A percentile compares a stretch with the other conserved stretches of the same genome.
Evolutionary conservation across 164 flowering plant genomes (phyloP).

Genomic region (Umbilicus rupestris): DNA sequence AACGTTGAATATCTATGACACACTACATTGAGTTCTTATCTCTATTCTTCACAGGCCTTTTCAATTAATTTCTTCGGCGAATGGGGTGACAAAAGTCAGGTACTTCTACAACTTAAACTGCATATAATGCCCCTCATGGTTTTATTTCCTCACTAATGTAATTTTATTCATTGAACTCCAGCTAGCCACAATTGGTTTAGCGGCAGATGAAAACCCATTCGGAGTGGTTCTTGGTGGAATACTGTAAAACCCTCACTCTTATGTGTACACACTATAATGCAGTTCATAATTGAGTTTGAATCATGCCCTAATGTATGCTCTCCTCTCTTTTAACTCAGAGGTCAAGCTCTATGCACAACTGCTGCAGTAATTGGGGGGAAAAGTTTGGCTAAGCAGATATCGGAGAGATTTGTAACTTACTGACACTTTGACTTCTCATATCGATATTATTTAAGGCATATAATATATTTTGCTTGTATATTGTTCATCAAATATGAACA

Average conservation of each 20-base stretch:
- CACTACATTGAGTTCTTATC: neutral
- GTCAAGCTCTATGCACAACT: slow-evolving; percentile 86
- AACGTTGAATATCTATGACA: neutral
- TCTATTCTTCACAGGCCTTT: slow-evolving; percentile 61
- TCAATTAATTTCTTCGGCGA: slow-evolving; percentile 97
- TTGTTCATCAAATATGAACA: neutral
- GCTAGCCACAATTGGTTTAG: slow-evolving; percentile 95
- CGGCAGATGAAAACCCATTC: slow-evolving; percentile 92
- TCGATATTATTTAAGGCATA: neutral
- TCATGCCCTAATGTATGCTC: neutral
- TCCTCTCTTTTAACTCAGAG: slow-evolving; percentile 44
- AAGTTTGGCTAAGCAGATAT: slow-evolving; percentile 88
- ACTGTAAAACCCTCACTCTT: slow-evolving; percentile 37
- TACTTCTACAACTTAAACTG: slow-evolving; percentile 16
- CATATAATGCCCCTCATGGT: neutral
- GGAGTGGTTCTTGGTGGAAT: slow-evolving; percentile 98
- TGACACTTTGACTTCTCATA: slow-evolving; percentile 7
- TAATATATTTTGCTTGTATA: neutral
- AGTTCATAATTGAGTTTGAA: neutral
- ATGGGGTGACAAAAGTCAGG: slow-evolving; percentile 99
- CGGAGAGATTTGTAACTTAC: slow-evolving; percentile 67
- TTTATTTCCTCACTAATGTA: slow-evolving; percentile 10
- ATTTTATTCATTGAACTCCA: slow-evolving; percentile 27
- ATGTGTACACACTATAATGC: neutral
- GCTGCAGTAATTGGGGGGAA: slow-evolving; percentile 97